Evolutionary conservation across 352 stramenopile species (phyloP).

Genomic region (Phytophthora multivora): DNA sequence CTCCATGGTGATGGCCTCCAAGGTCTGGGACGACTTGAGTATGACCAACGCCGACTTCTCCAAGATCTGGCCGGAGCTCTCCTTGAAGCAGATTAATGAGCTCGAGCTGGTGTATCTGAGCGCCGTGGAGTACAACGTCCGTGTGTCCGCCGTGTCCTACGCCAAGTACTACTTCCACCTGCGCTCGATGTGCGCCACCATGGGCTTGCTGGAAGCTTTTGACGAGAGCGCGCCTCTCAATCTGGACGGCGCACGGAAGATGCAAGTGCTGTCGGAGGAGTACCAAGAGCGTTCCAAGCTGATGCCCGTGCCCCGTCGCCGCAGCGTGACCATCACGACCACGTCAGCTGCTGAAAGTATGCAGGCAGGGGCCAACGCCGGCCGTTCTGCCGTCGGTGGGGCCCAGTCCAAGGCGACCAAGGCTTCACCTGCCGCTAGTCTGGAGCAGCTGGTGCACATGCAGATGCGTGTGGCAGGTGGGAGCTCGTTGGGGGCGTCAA

Average conservation of each 20-base stretch:
- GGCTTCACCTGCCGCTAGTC: slow-evolving; percentile 66
- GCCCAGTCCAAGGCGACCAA: slow-evolving; percentile 33
- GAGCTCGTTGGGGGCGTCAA: slow-evolving; percentile 37
- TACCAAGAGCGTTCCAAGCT: slow-evolving; percentile 87
- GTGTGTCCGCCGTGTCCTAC: slow-evolving; percentile 85
- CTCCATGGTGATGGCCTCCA: slow-evolving; percentile 96
- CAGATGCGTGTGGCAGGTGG: slow-evolving; percentile 77
- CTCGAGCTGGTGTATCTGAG: slow-evolving; percentile 94
- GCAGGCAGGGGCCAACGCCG: slow-evolving; percentile 19
- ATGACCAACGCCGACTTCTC: slow-evolving; percentile 98
- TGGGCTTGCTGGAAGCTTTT: slow-evolving; percentile 79
- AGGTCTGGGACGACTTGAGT: slow-evolving; percentile 97
- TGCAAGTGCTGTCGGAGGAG: slow-evolving; percentile 88
- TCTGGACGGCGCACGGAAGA: slow-evolving; percentile 82
- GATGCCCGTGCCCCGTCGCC: slow-evolving; percentile 66
- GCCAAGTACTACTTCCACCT: slow-evolving; percentile 98
- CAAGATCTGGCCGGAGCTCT: slow-evolving; percentile 92
- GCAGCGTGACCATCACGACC: slow-evolving; percentile 80
- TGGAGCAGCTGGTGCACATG: slow-evolving; percentile 88
- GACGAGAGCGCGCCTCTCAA: slow-evolving; percentile 82
- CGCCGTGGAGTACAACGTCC: slow-evolving; percentile 91
- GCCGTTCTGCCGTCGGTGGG: slow-evolving; percentile 21
- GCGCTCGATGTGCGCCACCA: slow-evolving; percentile 93
- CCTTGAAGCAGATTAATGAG: slow-evolving; percentile 94
- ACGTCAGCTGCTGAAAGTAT: slow-evolving; percentile 47